Percentiles rank a stretch among this genome's conserved stretches.
These are phyloP conservation scores for Aureobasidium leucospermi DNA, from an alignment of 2,329 filamentous ascomycete species.

Conservation along the genomic window DNA sequence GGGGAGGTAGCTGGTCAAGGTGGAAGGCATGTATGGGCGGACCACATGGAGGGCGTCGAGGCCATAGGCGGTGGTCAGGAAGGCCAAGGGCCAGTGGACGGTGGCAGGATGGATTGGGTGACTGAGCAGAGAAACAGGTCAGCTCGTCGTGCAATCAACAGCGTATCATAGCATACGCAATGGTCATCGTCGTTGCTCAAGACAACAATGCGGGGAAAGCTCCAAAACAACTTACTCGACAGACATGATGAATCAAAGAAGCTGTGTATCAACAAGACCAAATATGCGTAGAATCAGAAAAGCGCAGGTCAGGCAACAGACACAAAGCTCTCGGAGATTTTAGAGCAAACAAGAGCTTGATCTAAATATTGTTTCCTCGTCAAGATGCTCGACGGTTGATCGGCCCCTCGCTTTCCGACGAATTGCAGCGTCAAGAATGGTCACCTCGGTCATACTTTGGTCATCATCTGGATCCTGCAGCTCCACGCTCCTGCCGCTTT, in stretches of 20 bases:
- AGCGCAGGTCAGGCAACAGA: background rate
- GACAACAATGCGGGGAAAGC: conserved; percentile 3
- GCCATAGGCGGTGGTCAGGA: conserved; percentile 34
- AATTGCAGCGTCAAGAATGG: background rate
- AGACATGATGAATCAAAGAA: conserved; percentile 9
- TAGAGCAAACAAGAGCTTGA: conserved; percentile 8
- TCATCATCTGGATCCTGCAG: background rate
- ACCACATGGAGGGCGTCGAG: conserved; percentile 35
- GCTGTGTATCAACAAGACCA: background rate
- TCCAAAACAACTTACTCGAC: conserved; percentile 4
- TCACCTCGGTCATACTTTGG: background rate
- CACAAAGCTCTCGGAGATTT: background rate
- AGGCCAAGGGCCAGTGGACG: conserved; percentile 43
- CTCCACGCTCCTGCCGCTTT: background rate
- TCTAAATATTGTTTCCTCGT: conserved; percentile 1
- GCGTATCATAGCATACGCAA: background rate
- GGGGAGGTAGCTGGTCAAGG: conserved; percentile 26
- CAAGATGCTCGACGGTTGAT: background rate
- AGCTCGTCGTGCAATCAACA: background rate
- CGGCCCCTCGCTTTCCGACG: conserved; percentile 8
- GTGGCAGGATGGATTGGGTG: conserved; percentile 34
- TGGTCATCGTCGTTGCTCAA: background rate
- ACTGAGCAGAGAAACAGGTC: conserved; percentile 19
- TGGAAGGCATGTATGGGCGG: conserved; percentile 25
- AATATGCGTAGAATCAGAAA: too few species aligned